Evolutionary conservation across 441 rosid genomes (phyloP).

Genomic region (Gossypium gossypioides): DNA sequence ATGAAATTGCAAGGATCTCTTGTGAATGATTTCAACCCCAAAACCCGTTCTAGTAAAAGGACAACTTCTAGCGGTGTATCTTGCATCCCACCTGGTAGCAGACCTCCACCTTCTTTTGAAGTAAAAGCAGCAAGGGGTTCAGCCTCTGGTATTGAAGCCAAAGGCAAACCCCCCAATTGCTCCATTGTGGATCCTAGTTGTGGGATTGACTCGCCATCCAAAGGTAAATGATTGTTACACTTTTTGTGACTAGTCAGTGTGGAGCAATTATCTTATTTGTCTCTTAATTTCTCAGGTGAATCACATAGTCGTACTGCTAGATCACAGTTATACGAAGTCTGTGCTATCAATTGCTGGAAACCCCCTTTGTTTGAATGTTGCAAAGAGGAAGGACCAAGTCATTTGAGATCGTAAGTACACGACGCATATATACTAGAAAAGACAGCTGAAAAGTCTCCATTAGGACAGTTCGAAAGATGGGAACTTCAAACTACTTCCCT

Average conservation of each 20-base stretch:
- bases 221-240: constrained; percentile 23
- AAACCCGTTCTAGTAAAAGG: constrained; percentile 15
- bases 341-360: constrained; percentile 68
- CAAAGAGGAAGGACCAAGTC: constrained; percentile 70
- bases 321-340: constrained; percentile 55
- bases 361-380: constrained; percentile 65
- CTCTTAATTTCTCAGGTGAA: constrained; percentile 33
- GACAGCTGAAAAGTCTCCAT: not conserved
- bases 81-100: constrained; percentile 21
- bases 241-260: constrained; percentile 1
- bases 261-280: constrained; percentile 12
- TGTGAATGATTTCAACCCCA: constrained; percentile 12
- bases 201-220: constrained; percentile 12
- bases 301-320: constrained; percentile 37
- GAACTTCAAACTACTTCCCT: not conserved
- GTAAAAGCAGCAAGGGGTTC: not conserved
- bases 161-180: constrained; percentile 13
- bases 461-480: not conserved
- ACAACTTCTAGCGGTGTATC: constrained; percentile 10
- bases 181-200: constrained; percentile 20
- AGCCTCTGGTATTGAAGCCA: constrained; percentile 20
- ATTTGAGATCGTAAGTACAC: constrained; percentile 54
- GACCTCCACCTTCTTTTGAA: not conserved
- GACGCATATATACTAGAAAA: not conserved
- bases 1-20: constrained; percentile 25